phyloP scores from a whole-genome alignment of 208 protist species.

The Crithidia thermophila region DNA sequence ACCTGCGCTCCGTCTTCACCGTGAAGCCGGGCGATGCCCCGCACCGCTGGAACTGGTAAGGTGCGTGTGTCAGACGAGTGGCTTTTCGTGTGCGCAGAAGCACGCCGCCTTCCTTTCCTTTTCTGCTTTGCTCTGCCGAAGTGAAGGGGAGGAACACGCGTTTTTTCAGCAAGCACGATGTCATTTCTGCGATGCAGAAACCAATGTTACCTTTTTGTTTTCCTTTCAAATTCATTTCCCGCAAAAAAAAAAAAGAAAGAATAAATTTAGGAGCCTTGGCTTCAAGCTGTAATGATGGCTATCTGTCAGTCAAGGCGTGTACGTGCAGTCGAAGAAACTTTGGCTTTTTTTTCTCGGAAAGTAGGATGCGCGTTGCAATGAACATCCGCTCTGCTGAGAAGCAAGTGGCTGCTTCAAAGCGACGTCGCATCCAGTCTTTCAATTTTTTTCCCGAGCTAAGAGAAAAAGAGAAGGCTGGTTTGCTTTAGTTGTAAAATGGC shows the following conservation, averaged over 20 bases:
- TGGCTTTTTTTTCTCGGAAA: neutral
- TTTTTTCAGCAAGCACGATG: slow-evolving; percentile 15
- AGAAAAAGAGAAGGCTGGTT: no score
- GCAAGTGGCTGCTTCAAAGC: no score
- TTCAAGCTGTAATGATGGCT: no score
- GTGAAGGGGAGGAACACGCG: neutral
- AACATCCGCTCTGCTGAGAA: neutral
- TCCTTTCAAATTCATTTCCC: slow-evolving; percentile 18
- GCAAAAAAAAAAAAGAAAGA: slow-evolving; percentile 10
- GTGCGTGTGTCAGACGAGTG: neutral
- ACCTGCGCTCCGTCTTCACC: slow-evolving; percentile 88
- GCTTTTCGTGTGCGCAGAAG: neutral
- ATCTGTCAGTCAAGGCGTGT: no score
- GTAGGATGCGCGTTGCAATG: neutral
- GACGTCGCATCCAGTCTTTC: no score
- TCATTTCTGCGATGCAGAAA: slow-evolving; percentile 13
- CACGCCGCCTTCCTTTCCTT: neutral
- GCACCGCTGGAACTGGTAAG: slow-evolving; percentile 90
- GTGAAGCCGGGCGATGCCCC: slow-evolving; percentile 80
- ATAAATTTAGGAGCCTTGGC: neutral
- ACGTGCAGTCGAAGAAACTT: neutral
- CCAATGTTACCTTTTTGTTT: slow-evolving; percentile 25
- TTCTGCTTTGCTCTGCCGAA: no score
- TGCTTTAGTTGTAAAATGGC: no score
- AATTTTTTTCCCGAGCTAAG: neutral